These are phyloP conservation scores for Eruca vesicaria DNA, from an alignment of 441 rosid species.

Conservation along the genomic window DNA sequence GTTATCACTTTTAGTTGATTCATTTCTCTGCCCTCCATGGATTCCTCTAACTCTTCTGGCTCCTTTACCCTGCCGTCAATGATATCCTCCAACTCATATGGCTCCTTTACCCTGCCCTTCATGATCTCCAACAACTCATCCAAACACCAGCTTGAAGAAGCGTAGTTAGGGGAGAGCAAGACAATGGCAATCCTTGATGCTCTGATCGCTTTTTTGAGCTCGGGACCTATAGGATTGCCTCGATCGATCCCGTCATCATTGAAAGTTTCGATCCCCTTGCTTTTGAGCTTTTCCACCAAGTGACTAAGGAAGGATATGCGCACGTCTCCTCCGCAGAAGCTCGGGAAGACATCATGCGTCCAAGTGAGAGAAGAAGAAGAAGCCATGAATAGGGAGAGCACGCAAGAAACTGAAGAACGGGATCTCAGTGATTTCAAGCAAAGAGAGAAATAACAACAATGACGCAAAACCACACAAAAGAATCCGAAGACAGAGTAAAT, in stretches of 20 bases:
- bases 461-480: no score
- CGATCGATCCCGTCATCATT: not conserved
- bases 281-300: not conserved
- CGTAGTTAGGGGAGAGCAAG: slow-evolving; percentile 12
- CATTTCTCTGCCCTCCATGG: not conserved
- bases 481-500: no score
- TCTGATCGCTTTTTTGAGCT: not conserved
- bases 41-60: not conserved
- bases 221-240: not conserved
- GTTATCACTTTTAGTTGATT: not conserved
- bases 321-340: not conserved
- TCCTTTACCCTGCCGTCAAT: no score
- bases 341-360: not conserved
- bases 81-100: no score
- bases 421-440: no score
- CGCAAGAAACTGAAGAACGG: not conserved
- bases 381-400: not conserved
- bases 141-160: not conserved
- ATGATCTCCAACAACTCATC: no score
- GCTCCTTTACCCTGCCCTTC: no score
- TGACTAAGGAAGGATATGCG: not conserved
- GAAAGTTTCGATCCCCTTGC: slow-evolving; percentile 4
- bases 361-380: not conserved
- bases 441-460: no score
- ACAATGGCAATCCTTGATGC: slow-evolving; percentile 13